Conservation (phyloP, 371 early-diverging fungal genomes). For the Phascolomyces articulosus region DNA sequence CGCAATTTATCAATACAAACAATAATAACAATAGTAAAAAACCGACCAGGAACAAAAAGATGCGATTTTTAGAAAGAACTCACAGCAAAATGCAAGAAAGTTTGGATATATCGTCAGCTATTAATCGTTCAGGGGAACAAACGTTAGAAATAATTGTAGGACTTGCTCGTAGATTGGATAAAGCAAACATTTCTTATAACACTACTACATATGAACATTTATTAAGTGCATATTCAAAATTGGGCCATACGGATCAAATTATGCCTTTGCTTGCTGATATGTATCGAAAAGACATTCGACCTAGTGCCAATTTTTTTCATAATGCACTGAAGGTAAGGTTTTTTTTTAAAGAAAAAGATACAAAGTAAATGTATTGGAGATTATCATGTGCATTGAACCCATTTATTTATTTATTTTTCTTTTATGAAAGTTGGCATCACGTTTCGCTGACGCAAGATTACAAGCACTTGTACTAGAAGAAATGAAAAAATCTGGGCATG, state of each 20-base stretch:
- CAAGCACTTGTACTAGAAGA: constrained; percentile 28
- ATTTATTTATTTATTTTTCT: too few relatives aligned
- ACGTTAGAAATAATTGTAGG: background rate
- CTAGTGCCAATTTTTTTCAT: constrained; percentile 19
- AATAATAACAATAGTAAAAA: too few relatives aligned
- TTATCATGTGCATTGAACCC: too few relatives aligned
- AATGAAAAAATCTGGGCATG: constrained; percentile 23
- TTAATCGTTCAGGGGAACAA: background rate
- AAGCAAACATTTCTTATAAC: constrained; percentile 15
- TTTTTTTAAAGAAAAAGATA: background rate
- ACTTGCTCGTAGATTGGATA: constrained; percentile 19
- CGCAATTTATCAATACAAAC: too few relatives aligned
- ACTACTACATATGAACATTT: constrained; percentile 26
- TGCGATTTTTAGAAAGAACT: background rate
- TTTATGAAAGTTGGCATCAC: constrained; percentile 25
- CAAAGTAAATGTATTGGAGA: too few relatives aligned
- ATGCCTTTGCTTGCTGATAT: constrained; percentile 27
- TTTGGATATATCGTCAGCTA: background rate
- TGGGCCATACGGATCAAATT: constrained; percentile 3
- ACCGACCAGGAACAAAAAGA: background rate
- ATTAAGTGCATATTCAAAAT: constrained; percentile 32
- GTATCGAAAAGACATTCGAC: constrained; percentile 17
- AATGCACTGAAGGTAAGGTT: constrained; percentile 32
- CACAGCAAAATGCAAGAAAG: background rate
- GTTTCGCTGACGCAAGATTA: constrained; percentile 17